A percentile compares a stretch with the other conserved stretches of the same genome.
Evolutionary conservation across 2,329 filamentous ascomycete genomes (phyloP).

Genomic region (Stemphylium beticola): DNA sequence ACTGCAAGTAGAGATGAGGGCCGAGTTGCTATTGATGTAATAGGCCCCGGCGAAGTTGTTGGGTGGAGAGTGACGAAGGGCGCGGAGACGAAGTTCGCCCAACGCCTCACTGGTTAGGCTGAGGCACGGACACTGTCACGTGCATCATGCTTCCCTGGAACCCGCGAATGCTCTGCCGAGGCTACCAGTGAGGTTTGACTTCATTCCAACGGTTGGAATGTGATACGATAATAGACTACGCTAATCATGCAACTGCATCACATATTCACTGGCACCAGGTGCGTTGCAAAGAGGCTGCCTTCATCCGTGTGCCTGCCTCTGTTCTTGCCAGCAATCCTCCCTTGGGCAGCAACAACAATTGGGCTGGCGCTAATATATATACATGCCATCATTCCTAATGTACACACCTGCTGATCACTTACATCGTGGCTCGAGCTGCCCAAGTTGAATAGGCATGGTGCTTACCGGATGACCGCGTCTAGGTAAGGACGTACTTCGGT

Average conservation of each 20-base stretch:
- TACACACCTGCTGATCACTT: slow-evolving; percentile 8
- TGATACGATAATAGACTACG: background rate
- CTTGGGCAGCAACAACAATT: slow-evolving; percentile 20
- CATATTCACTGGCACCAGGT: background rate
- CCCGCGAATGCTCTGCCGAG: slow-evolving; percentile 1
- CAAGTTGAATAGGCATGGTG: background rate
- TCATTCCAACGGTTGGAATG: background rate
- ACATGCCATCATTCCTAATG: slow-evolving; percentile 10
- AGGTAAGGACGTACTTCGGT: slow-evolving; percentile 70
- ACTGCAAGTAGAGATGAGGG: slow-evolving; percentile 28
- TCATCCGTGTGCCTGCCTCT: background rate
- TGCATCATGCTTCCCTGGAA: background rate
- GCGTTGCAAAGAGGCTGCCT: background rate
- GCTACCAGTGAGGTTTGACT: slow-evolving; percentile 3
- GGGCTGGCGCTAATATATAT: slow-evolving; percentile 11
- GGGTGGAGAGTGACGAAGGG: slow-evolving; percentile 25
- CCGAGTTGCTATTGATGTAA: slow-evolving; percentile 25
- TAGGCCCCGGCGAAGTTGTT: slow-evolving; percentile 25
- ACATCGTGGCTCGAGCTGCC: background rate
- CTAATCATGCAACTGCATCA: background rate
- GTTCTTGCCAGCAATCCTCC: background rate
- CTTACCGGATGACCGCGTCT: slow-evolving; percentile 1
- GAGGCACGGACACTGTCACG: slow-evolving; percentile 18
- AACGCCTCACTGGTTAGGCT: slow-evolving; percentile 18
- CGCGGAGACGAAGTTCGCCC: slow-evolving; percentile 15